Conservation (phyloP, 2,329 filamentous ascomycete genomes). For the Chlorencoelia australis region DNA sequence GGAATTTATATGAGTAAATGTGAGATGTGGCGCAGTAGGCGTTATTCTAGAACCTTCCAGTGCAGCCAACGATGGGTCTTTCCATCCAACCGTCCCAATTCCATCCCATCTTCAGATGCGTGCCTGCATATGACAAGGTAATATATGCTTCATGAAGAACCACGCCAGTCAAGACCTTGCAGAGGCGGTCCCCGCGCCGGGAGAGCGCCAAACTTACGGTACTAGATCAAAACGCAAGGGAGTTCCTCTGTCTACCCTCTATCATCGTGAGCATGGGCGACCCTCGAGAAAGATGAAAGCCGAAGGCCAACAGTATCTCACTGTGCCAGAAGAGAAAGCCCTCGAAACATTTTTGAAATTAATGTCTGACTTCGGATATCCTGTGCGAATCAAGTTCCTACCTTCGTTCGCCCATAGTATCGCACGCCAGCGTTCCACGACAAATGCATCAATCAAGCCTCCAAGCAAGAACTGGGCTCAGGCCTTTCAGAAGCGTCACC, state of each 20-base stretch:
- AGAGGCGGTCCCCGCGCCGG: slow-evolving; percentile 9
- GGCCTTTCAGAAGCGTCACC: slow-evolving; percentile 3
- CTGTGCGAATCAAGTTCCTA: slow-evolving; percentile 6
- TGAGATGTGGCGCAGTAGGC: too few relatives aligned
- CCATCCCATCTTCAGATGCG: too few relatives aligned
- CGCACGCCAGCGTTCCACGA: too few relatives aligned
- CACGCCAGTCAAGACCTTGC: slow-evolving; percentile 12
- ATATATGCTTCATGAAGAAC: too few relatives aligned
- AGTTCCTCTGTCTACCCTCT: slow-evolving; percentile 22
- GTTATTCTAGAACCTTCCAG: too few relatives aligned
- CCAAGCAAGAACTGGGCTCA: slow-evolving; percentile 6
- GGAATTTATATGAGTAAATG: too few relatives aligned
- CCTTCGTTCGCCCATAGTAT: slow-evolving; percentile 4
- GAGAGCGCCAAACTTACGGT: slow-evolving; percentile 10
- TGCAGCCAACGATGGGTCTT: too few relatives aligned
- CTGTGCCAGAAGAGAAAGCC: slow-evolving; percentile 1
- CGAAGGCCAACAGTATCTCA: slow-evolving; percentile 1
- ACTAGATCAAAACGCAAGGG: slow-evolving; percentile 13
- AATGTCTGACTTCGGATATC: slow-evolving; percentile 9
- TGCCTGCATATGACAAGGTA: too few relatives aligned
- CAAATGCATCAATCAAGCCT: slow-evolving; percentile 2
- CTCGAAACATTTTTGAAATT: slow-evolving; percentile 1
- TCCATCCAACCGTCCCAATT: too few relatives aligned
- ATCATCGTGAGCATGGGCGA: not conserved
- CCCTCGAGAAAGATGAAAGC: not conserved